Conservation (phyloP, 352 stramenopile species). For the Phytophthora europaea region DNA sequence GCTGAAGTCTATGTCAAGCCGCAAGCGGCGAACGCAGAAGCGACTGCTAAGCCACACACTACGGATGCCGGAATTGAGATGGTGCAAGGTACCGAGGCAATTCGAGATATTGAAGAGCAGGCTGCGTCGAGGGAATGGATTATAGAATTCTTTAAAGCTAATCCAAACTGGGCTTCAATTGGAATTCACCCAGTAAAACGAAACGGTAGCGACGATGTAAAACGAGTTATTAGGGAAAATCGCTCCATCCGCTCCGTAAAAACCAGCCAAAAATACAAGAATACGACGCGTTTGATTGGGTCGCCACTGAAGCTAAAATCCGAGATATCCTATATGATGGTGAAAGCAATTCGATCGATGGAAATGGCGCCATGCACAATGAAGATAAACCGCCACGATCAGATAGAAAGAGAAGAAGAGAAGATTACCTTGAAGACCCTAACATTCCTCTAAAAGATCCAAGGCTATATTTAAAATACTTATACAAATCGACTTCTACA, state of each 20-base stretch:
- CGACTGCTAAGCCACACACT: not conserved
- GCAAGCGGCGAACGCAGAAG: no score
- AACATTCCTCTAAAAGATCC: not conserved
- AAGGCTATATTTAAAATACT: not conserved
- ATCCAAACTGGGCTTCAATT: conserved; percentile 11
- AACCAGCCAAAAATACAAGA: conserved; percentile 4
- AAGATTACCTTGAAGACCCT: not conserved
- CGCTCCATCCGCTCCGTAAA: not conserved
- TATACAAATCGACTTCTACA: not conserved
- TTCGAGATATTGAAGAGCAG: not conserved
- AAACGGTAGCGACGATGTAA: not conserved
- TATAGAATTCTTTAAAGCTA: not conserved
- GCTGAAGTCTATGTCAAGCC: no score
- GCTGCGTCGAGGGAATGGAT: not conserved
- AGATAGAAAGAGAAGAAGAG: not conserved
- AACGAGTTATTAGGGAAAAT: conserved; percentile 6
- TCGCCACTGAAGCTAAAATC: conserved; percentile 9
- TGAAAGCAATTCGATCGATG: conserved; percentile 18
- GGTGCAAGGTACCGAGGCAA: not conserved
- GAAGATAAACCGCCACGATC: conserved; percentile 5
- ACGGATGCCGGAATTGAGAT: not conserved
- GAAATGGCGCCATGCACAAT: conserved; percentile 1
- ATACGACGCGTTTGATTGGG: conserved; percentile 9
- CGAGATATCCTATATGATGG: conserved; percentile 8
- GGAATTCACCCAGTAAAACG: conserved; percentile 7